phyloP scores from a whole-genome alignment of 306 rosid genomes.

The Vigna angularis region DNA sequence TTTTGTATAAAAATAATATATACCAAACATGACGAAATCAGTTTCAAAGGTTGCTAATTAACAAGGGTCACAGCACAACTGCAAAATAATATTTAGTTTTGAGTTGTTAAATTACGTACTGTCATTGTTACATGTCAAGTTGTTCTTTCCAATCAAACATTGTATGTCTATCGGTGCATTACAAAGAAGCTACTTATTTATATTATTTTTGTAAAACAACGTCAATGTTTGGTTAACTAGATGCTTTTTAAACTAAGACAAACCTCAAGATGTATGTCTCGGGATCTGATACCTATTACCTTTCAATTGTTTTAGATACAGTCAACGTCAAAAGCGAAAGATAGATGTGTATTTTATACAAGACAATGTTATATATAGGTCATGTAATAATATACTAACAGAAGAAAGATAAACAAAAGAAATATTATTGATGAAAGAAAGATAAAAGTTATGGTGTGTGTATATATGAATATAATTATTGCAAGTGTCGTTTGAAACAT shows the following conservation, averaged over 20 bases:
- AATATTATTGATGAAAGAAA: neutral
- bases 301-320: neutral
- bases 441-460: neutral
- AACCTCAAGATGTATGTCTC: conserved; percentile 33
- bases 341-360: too few relatives aligned
- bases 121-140: conserved; percentile 6
- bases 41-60: neutral
- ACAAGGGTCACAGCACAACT: neutral
- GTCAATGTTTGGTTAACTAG: neutral
- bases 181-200: too few relatives aligned
- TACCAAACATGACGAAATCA: too few relatives aligned
- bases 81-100: neutral
- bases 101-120: neutral
- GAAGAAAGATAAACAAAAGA: neutral
- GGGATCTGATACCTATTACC: conserved; percentile 51
- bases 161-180: neutral
- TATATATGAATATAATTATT: neutral
- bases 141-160: neutral
- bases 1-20: too few relatives aligned
- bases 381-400: neutral
- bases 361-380: neutral
- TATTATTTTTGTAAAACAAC: neutral
- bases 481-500: neutral
- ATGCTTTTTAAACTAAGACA: neutral
- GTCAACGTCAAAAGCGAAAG: too few relatives aligned